Conservation (phyloP, 371 early-diverging fungal genomes). For the Conidiobolus incongruus region DNA sequence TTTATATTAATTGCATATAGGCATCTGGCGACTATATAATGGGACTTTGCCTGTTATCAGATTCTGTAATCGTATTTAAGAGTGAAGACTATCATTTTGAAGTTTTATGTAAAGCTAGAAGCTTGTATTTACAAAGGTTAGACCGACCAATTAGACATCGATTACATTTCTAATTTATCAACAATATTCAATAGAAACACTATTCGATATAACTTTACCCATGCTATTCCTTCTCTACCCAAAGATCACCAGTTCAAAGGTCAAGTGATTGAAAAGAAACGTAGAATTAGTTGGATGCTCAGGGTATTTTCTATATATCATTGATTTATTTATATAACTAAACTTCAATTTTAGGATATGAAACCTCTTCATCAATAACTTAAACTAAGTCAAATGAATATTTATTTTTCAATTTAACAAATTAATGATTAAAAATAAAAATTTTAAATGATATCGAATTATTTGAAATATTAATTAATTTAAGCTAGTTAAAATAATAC, state of each 20-base stretch:
- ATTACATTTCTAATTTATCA: background rate
- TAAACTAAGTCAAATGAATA: no score
- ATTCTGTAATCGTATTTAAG: slow-evolving; percentile 21
- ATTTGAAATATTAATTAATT: no score
- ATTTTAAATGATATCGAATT: no score
- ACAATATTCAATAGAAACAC: slow-evolving; percentile 8
- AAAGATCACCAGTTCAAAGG: slow-evolving; percentile 14
- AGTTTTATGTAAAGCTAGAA: slow-evolving; percentile 17
- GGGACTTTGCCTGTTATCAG: slow-evolving; percentile 23
- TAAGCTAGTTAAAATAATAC: no score
- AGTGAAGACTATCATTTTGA: slow-evolving; percentile 12
- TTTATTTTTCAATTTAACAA: no score
- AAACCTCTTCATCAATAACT: no score
- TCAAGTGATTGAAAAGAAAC: slow-evolving; percentile 10
- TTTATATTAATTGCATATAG: slow-evolving; percentile 1
- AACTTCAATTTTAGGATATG: no score
- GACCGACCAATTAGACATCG: background rate
- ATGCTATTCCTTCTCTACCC: slow-evolving; percentile 17
- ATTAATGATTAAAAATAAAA: no score
- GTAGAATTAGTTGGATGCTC: slow-evolving; percentile 19
- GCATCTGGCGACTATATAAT: slow-evolving; percentile 26
- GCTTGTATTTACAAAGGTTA: slow-evolving; percentile 23
- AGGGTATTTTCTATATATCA: slow-evolving; percentile 11
- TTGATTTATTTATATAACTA: no score
- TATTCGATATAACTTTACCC: slow-evolving; percentile 20